Evolutionary conservation across 1,284 basidiomycete species (phyloP), one percentile per base, ranked within the genome.

Genomic region (Ustilago bromivora): DNA sequence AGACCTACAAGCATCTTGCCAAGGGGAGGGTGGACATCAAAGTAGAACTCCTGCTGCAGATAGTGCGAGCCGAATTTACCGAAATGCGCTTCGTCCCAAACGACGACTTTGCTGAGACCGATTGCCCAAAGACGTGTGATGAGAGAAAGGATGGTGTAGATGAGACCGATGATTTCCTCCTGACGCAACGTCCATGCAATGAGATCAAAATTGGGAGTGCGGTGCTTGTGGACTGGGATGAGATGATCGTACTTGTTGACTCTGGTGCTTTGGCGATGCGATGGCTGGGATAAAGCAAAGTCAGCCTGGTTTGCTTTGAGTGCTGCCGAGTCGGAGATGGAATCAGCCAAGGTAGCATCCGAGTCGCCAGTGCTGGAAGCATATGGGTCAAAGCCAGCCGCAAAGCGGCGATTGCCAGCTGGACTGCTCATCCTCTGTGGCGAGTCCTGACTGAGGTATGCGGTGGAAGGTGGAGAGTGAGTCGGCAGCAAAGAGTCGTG

Each of bases 1-100:
- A 99, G 89, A 6, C 95, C 96, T 61, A 99, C 96, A 64, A 99
- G 90, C 95, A 99, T 98, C 89, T 99, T 99, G 28, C 97, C 96
- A 40, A 99, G 90, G 0, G 96, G 96, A 2, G 96, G 96, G 85
- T 99, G 96, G n/a, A 80, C 76, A 38, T 83, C 76, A 59, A 82
- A 81, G 78, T 85, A 85, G 71, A 86, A 83, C 64, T 83, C 74
- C 83, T 94, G 93, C 86, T 96, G 95, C 86, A 99, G 87, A 87
- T 99, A 99, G 87, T 97, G 93, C 32, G 94, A 94, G 63, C 94
- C 84, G 51, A 85, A 85, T 62, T 85, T 85, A 56, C 84, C 84
- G 57, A 86, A 86, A 64, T 86, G 84, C 11, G 84, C 84, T 70
- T 98, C 97, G 87, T 99, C 97, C 96, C 97, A 99, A 67, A 98